Evolutionary conservation across 2,329 filamentous ascomycete species (phyloP).

Genomic region (Tolypocladium ovalisporum): DNA sequence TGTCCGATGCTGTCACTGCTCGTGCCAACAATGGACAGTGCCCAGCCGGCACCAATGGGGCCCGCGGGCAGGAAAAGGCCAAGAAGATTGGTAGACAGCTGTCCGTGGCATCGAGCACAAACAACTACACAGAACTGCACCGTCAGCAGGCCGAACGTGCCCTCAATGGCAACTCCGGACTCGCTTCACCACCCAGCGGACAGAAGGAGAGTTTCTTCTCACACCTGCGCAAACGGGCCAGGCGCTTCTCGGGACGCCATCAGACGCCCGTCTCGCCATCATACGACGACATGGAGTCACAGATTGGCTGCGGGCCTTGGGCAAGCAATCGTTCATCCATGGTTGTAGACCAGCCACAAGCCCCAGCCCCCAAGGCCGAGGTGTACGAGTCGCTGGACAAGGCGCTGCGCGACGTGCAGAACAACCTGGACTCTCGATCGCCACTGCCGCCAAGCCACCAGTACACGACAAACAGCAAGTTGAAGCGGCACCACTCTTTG

Average conservation of each 20-base stretch:
- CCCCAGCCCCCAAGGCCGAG: conserved; percentile 39
- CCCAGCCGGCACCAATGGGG: conserved; percentile 28
- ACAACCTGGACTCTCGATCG: conserved; percentile 32
- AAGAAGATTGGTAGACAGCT: conserved; percentile 95
- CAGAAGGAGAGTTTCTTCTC: conserved; percentile 98
- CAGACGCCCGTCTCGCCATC: conserved; percentile 69
- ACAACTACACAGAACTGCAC: conserved; percentile 84
- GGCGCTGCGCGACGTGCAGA: conserved; percentile 43
- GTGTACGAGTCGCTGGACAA: conserved; percentile 51
- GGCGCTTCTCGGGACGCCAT: conserved; percentile 84
- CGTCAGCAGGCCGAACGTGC: conserved; percentile 85
- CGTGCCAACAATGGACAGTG: conserved; percentile 63
- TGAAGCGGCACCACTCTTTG: conserved; percentile 56
- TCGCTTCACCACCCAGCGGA: conserved; percentile 65
- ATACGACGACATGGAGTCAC: conserved; percentile 84
- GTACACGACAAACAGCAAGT: conserved; percentile 32
- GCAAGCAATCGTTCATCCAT: conserved; percentile 76
- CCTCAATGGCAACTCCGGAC: conserved; percentile 67
- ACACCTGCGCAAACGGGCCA: conserved; percentile 84
- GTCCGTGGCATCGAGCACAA: conserved; percentile 82
- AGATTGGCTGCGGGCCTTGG: conserved; percentile 85
- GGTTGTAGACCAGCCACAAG: conserved; percentile 52
- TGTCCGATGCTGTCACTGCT: conserved; percentile 87
- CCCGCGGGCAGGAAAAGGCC: conserved; percentile 49
- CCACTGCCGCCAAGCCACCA: conserved; percentile 45